phyloP scores from a whole-genome alignment of 805 yeast species.

The Yamadazyma philogaea region DNA sequence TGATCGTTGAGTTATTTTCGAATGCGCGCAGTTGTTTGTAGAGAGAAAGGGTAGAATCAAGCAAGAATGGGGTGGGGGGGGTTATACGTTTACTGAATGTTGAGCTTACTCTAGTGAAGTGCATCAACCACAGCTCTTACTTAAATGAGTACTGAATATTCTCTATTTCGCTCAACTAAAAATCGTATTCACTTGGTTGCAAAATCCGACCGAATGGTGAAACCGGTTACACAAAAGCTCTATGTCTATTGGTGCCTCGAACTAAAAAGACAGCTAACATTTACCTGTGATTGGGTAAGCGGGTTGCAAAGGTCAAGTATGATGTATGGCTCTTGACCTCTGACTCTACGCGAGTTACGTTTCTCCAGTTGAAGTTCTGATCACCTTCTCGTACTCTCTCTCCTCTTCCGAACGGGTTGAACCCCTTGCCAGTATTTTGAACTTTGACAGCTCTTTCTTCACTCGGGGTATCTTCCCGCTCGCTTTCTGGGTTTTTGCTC shows the following conservation, averaged over 20 bases:
- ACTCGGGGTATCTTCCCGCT: constrained; percentile 5
- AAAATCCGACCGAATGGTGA: neutral
- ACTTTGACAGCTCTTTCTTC: constrained; percentile 26
- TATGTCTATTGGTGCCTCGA: too few relatives aligned
- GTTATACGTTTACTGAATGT: too few relatives aligned
- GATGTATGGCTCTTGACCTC: constrained; percentile 94
- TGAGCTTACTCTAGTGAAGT: too few relatives aligned
- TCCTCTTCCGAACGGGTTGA: constrained; percentile 93
- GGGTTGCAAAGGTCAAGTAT: constrained; percentile 83
- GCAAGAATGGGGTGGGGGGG: neutral
- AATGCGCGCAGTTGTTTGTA: neutral
- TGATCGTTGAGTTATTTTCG: constrained; percentile 3
- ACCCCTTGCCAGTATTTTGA: constrained; percentile 47
- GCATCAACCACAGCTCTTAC: too few relatives aligned
- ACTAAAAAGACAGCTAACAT: too few relatives aligned
- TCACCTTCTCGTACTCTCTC: constrained; percentile 86
- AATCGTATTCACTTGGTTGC: neutral
- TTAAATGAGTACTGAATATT: too few relatives aligned
- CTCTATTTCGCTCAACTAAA: too few relatives aligned
- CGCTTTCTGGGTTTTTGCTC: constrained; percentile 13
- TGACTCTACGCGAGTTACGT: constrained; percentile 78
- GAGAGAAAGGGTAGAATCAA: too few relatives aligned
- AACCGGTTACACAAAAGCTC: too few relatives aligned
- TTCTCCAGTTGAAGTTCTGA: constrained; percentile 68
- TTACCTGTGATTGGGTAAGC: constrained; percentile 8